phyloP scores from a whole-genome alignment of 768 basidiomycete species.

The Tylopilus balloui region DNA sequence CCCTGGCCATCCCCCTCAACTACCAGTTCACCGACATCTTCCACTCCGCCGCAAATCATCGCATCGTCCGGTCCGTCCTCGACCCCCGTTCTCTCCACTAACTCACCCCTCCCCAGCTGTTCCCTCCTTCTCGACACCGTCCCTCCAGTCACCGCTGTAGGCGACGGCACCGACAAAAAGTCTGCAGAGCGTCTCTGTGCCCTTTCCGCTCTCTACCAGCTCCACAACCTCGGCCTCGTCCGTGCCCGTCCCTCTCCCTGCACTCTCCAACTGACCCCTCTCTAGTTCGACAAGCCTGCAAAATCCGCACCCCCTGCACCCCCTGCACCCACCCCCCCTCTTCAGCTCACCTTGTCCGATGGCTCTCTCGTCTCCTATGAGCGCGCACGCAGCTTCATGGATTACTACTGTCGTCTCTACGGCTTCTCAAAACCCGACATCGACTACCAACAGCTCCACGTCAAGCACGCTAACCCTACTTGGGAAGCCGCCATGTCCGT shows the following conservation, averaged over 20 bases:
- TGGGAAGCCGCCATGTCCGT: constrained; percentile 82
- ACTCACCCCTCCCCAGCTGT: constrained; percentile 16
- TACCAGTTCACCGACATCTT: constrained; percentile 15
- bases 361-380: constrained; percentile 62
- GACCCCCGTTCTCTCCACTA: neutral
- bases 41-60: constrained; percentile 9
- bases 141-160: constrained; percentile 51
- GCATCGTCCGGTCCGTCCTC: constrained; percentile 23
- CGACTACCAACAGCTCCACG: constrained; percentile 39
- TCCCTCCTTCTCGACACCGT: constrained; percentile 25
- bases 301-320: constrained; percentile 8
- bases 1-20: constrained; percentile 9
- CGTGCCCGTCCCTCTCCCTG: constrained; percentile 26
- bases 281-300: constrained; percentile 30
- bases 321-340: neutral
- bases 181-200: constrained; percentile 74
- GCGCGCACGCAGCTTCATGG: constrained; percentile 85
- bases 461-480: constrained; percentile 17
- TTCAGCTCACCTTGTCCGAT: constrained; percentile 49
- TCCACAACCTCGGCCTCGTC: constrained; percentile 61
- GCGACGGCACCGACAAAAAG: constrained; percentile 55
- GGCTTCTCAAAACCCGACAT: constrained; percentile 71
- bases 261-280: neutral
- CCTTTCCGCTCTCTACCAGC: constrained; percentile 66
- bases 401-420: constrained; percentile 85